Conservation (phyloP, 495 filamentous ascomycete genomes). For the Penicillium macrosclerotiorum region DNA sequence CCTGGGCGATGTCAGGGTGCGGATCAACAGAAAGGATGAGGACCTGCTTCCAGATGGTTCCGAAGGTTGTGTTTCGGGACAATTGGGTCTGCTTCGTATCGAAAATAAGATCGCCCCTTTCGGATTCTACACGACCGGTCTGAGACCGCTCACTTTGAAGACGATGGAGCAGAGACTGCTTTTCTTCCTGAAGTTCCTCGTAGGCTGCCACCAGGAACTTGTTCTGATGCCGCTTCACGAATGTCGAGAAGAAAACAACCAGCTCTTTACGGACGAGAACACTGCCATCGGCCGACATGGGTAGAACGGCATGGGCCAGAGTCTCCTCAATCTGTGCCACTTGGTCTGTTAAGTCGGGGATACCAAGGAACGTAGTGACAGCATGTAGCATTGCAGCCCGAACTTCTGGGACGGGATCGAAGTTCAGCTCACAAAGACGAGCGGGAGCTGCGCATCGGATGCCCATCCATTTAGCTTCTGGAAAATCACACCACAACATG, state of each 20-base stretch:
- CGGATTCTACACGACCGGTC: slow-evolving; percentile 11
- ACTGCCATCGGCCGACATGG: slow-evolving; percentile 88
- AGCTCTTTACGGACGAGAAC: slow-evolving; percentile 91
- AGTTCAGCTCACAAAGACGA: slow-evolving; percentile 73
- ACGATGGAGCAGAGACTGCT: slow-evolving; percentile 58
- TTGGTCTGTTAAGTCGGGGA: slow-evolving; percentile 87
- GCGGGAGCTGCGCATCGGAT: slow-evolving; percentile 77
- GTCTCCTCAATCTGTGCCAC: slow-evolving; percentile 86
- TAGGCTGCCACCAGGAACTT: slow-evolving; percentile 91
- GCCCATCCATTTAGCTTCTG: slow-evolving; percentile 91
- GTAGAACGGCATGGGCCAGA: slow-evolving; percentile 77
- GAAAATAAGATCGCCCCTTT: slow-evolving; percentile 6
- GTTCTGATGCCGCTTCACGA: slow-evolving; percentile 85
- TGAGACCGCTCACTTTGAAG: slow-evolving; percentile 27
- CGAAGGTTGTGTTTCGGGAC: slow-evolving; percentile 84
- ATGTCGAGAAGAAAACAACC: slow-evolving; percentile 88
- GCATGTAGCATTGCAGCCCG: slow-evolving; percentile 90
- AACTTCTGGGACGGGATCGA: slow-evolving; percentile 93
- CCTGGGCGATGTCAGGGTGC: slow-evolving; percentile 86
- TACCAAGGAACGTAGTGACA: slow-evolving; percentile 88
- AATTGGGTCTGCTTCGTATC: slow-evolving; percentile 41
- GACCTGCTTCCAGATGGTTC: slow-evolving; percentile 90
- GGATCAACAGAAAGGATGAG: slow-evolving; percentile 89
- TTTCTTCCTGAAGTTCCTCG: slow-evolving; percentile 86
- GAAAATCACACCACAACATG: slow-evolving; percentile 87